A percentile compares a stretch with the other conserved stretches of the same genome.
phyloP scores from a whole-genome alignment of 73 alveolate genomes.

The Symbiodinium pilosum region DNA sequence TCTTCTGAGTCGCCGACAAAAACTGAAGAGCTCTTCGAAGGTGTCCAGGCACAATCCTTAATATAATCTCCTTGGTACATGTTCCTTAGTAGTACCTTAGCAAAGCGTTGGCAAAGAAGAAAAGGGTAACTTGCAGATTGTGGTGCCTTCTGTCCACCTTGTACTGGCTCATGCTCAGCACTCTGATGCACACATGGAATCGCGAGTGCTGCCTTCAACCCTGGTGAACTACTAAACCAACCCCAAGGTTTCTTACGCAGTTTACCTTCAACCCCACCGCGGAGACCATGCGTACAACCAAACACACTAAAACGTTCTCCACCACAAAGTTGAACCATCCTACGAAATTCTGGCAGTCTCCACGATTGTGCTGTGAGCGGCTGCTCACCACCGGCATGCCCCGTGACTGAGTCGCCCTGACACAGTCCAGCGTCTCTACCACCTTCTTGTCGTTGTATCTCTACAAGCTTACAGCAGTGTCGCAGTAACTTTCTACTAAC shows the following conservation, averaged over 20 bases:
- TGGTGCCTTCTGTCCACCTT: not conserved
- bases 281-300: slow-evolving; percentile 6
- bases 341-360: not conserved
- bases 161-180: not conserved
- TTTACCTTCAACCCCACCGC: not conserved
- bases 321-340: not conserved
- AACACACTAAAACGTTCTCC: not conserved
- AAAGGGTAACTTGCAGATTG: not conserved
- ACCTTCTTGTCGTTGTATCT: not conserved
- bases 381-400: slow-evolving; percentile 25
- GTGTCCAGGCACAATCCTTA: not conserved
- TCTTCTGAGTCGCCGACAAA: not conserved
- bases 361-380: not conserved
- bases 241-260: not conserved
- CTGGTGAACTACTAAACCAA: not conserved
- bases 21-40: not conserved
- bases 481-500: not conserved
- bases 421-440: not conserved
- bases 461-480: not conserved
- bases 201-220: not conserved
- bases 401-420: not conserved
- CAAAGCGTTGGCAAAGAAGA: slow-evolving; percentile 17
- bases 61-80: not conserved
- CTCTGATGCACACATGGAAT: not conserved
- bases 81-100: slow-evolving; percentile 10